phyloP scores from a whole-genome alignment of 345 rosid species.

The Eucalyptus fibrosa region DNA sequence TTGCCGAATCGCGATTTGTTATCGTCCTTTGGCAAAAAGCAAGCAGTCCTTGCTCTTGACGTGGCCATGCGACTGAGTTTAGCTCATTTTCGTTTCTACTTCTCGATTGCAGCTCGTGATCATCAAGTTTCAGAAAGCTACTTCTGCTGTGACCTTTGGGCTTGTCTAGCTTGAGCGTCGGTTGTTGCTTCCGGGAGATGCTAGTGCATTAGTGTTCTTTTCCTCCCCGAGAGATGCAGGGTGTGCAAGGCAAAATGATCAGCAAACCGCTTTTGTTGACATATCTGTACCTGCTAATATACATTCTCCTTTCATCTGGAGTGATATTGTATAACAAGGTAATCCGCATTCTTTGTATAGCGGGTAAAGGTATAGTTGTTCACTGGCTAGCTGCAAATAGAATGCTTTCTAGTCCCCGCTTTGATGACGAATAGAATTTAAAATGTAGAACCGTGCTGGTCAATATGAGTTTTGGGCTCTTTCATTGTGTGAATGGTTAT shows the following conservation, averaged over 20 bases:
- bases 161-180: neutral
- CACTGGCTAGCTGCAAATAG: neutral
- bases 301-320: conserved; percentile 79
- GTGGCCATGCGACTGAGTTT: neutral
- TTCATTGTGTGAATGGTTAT: neutral
- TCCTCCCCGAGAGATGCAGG: neutral
- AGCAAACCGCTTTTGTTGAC: conserved; percentile 76
- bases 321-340: conserved; percentile 98
- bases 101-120: neutral
- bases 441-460: neutral
- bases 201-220: neutral
- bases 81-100: neutral
- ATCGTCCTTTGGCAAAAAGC: neutral
- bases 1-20: neutral
- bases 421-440: neutral
- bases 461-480: too few species aligned
- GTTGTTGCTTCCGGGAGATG: neutral
- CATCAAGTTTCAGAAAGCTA: neutral
- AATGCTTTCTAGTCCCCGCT: neutral
- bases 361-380: neutral
- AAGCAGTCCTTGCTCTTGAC: neutral
- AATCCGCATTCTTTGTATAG: neutral
- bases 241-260: conserved; percentile 26
- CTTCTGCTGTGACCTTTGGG: neutral
- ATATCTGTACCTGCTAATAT: conserved; percentile 69